Conservation (phyloP, 2,329 filamentous ascomycete genomes). For the Macrophomina pseudophaseolina region DNA sequence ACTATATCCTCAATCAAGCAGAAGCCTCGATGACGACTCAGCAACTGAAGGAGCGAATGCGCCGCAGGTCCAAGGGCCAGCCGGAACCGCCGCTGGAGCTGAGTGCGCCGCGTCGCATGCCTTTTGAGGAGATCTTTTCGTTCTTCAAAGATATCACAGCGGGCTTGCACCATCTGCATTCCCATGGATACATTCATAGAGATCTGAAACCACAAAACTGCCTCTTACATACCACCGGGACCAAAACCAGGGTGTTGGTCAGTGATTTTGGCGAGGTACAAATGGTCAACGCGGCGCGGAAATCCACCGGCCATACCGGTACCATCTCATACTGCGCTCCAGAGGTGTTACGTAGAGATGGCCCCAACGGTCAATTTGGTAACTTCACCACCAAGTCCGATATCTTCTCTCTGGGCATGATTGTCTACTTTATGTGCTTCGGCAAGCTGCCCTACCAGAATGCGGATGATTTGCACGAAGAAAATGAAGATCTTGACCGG, state of each 20-base stretch:
- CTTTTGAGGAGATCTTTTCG: slow-evolving; percentile 93
- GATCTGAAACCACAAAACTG: slow-evolving; percentile 98
- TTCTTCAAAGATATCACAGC: slow-evolving; percentile 96
- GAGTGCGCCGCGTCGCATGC: slow-evolving; percentile 56
- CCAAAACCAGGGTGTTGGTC: slow-evolving; percentile 78
- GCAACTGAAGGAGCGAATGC: slow-evolving; percentile 84
- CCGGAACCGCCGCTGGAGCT: slow-evolving; percentile 65
- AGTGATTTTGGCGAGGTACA: slow-evolving; percentile 99
- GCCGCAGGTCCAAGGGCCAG: slow-evolving; percentile 80
- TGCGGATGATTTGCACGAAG: slow-evolving; percentile 85
- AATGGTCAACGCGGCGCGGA: slow-evolving; percentile 77
- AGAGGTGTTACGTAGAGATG: slow-evolving; percentile 77
- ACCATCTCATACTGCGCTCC: slow-evolving; percentile 98
- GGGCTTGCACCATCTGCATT: slow-evolving; percentile 86
- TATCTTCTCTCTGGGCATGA: slow-evolving; percentile 98
- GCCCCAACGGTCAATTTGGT: slow-evolving; percentile 71
- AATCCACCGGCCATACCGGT: slow-evolving; percentile 89
- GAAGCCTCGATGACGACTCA: slow-evolving; percentile 72
- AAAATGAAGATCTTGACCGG: slow-evolving; percentile 86
- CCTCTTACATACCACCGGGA: slow-evolving; percentile 77
- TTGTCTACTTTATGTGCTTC: slow-evolving; percentile 97
- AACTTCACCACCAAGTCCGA: slow-evolving; percentile 98
- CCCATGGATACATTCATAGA: slow-evolving; percentile 91
- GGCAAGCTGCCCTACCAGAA: slow-evolving; percentile 82
- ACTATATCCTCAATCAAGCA: slow-evolving; percentile 76